Evolutionary conservation across 2,329 filamentous ascomycete genomes (phyloP).

Genomic region (Venturiaceae sp.): DNA sequence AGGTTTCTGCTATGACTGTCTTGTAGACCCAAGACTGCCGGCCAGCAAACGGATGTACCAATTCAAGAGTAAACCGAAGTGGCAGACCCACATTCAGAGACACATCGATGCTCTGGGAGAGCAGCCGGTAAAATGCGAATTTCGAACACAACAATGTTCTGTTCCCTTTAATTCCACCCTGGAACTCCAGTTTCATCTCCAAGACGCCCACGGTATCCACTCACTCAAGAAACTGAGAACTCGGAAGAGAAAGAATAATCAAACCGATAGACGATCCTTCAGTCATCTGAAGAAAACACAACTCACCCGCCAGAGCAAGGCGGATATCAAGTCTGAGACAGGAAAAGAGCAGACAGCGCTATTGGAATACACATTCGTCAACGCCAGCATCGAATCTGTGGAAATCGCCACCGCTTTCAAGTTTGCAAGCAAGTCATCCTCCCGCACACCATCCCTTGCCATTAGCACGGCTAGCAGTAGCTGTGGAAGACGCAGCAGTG

Average conservation of each 20-base stretch:
- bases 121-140: not conserved
- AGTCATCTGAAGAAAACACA: not conserved
- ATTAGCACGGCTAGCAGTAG: constrained; percentile 1
- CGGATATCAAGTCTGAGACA: not conserved
- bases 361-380: constrained; percentile 11
- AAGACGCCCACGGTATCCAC: constrained; percentile 7
- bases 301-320: not conserved
- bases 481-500: constrained; percentile 2
- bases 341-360: not conserved
- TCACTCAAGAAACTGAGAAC: constrained; percentile 10
- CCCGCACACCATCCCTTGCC: constrained; percentile 1
- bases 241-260: not conserved
- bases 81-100: not conserved
- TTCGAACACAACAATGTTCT: constrained; percentile 10
- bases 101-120: not conserved
- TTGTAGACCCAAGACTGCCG: not conserved
- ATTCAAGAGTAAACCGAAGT: not conserved
- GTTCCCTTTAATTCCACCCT: not conserved
- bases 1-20: constrained; percentile 3
- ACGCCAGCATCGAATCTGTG: constrained; percentile 11
- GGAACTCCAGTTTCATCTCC: constrained; percentile 5
- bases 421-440: constrained; percentile 1
- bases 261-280: not conserved
- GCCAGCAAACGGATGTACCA: constrained; percentile 2
- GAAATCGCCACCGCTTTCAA: constrained; percentile 2